Conservation (phyloP, 495 filamentous ascomycete genomes). For the Hypomontagnella submonticulosa region DNA sequence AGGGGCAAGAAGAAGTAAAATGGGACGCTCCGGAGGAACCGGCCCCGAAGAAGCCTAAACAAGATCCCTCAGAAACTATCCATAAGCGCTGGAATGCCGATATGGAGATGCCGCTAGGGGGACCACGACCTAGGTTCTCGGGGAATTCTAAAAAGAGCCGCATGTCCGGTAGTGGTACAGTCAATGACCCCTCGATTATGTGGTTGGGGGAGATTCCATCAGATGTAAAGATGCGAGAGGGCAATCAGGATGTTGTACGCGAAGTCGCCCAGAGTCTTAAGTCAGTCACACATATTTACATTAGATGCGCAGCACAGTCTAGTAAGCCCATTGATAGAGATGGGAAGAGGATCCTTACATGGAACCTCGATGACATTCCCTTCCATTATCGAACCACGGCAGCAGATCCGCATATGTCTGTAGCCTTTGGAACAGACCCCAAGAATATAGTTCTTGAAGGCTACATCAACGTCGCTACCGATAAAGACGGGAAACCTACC, state of each 20-base stretch:
- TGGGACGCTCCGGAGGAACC: background rate
- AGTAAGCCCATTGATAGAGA: conserved; percentile 34
- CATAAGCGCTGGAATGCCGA: conserved; percentile 14
- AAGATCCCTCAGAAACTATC: background rate
- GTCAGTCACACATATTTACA: conserved; percentile 35
- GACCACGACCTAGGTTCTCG: conserved; percentile 16
- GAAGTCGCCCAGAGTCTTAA: conserved; percentile 7
- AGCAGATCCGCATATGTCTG: conserved; percentile 23
- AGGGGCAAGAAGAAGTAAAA: background rate
- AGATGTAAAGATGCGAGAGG: conserved; percentile 1
- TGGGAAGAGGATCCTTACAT: conserved; percentile 26
- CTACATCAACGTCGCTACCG: conserved; percentile 19
- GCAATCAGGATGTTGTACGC: conserved; percentile 26
- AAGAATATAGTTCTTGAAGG: conserved; percentile 29
- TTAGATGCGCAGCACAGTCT: conserved; percentile 18
- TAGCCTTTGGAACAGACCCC: conserved; percentile 31
- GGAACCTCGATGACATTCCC: conserved; percentile 14
- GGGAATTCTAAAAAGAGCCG: conserved; percentile 11
- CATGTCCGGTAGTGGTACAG: conserved; percentile 17
- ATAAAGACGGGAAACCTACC: conserved; percentile 14
- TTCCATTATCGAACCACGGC: background rate
- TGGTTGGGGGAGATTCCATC: conserved; percentile 27
- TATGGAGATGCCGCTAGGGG: conserved; percentile 34
- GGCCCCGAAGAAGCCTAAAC: conserved; percentile 10
- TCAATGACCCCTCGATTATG: conserved; percentile 29